Evolutionary conservation across 352 stramenopile genomes (phyloP).

Genomic region (Phytophthora megakarya): DNA sequence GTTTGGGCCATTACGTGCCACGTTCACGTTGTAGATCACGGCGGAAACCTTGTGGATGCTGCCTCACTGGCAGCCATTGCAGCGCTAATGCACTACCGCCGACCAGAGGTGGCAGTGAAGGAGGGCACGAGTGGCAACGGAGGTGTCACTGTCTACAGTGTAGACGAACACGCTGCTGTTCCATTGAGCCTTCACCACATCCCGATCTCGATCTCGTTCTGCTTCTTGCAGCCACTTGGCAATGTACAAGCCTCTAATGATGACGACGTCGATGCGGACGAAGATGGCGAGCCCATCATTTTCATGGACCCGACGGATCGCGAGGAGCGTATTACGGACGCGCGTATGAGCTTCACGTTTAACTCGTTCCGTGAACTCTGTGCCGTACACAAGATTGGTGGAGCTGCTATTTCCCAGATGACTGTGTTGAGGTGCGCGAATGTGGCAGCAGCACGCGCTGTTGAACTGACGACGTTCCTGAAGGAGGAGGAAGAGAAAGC

Average conservation of each 20-base stretch:
- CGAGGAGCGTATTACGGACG: conserved; percentile 90
- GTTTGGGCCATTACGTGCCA: conserved; percentile 93
- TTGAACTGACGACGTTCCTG: conserved; percentile 78
- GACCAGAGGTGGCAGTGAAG: conserved; percentile 86
- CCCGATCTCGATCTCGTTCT: conserved; percentile 95
- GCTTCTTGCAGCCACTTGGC: conserved; percentile 58
- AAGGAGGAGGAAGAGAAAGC: conserved; percentile 78
- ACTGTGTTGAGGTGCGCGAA: conserved; percentile 81
- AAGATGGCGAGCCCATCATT: conserved; percentile 55
- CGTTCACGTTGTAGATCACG: conserved; percentile 93
- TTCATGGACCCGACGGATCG: conserved; percentile 90
- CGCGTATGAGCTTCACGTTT: conserved; percentile 88
- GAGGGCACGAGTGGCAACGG: conserved; percentile 22
- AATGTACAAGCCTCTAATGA: conserved; percentile 14
- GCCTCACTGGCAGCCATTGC: conserved; percentile 93
- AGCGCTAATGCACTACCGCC: conserved; percentile 93
- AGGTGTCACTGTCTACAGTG: conserved; percentile 73
- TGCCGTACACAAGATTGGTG: conserved; percentile 90
- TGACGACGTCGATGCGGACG: conserved; percentile 34
- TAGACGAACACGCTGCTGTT: conserved; percentile 90
- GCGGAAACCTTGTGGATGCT: conserved; percentile 92
- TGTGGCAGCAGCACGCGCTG: conserved; percentile 77
- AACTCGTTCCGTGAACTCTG: conserved; percentile 93
- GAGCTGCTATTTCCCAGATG: conserved; percentile 61
- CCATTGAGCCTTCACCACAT: conserved; percentile 95